phyloP scores from a whole-genome alignment of 192 early-diverging fungal genomes.

The Coemansia sp. region DNA sequence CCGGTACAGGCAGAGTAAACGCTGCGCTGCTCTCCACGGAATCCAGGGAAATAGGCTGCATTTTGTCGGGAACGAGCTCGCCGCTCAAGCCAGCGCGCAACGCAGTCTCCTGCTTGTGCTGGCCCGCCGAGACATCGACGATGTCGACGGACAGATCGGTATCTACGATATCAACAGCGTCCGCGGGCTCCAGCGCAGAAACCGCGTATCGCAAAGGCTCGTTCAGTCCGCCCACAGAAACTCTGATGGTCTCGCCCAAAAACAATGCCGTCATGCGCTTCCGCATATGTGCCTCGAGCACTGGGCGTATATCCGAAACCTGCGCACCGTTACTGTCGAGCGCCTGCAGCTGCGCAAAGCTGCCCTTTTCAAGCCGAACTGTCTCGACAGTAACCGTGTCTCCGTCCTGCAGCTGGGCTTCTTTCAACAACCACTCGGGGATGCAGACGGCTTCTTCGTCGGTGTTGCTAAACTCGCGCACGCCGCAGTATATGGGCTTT shows the following conservation, averaged over 20 bases:
- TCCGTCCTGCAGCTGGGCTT: slow-evolving; percentile 37
- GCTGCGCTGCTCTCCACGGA: not conserved
- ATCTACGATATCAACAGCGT: slow-evolving; percentile 68
- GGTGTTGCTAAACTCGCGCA: slow-evolving; percentile 65
- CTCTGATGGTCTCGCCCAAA: slow-evolving; percentile 59
- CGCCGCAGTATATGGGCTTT: slow-evolving; percentile 52
- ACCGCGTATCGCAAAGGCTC: slow-evolving; percentile 58
- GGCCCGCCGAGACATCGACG: slow-evolving; percentile 44
- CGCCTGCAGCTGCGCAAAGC: slow-evolving; percentile 62
- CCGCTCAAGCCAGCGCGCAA: not conserved
- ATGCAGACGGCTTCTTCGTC: slow-evolving; percentile 50
- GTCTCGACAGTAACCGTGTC: slow-evolving; percentile 55
- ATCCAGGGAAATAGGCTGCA: slow-evolving; percentile 15
- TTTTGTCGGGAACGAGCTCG: slow-evolving; percentile 14
- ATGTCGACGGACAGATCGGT: slow-evolving; percentile 83
- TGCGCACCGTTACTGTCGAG: slow-evolving; percentile 14
- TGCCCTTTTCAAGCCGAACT: slow-evolving; percentile 64
- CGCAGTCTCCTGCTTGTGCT: not conserved
- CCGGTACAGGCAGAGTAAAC: slow-evolving; percentile 18
- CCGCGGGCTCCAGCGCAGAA: slow-evolving; percentile 61
- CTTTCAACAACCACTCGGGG: slow-evolving; percentile 58
- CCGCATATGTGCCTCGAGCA: slow-evolving; percentile 67
- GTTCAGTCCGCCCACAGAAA: slow-evolving; percentile 54
- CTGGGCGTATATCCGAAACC: slow-evolving; percentile 48
- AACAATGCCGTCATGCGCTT: slow-evolving; percentile 66